Percentiles rank a stretch among this genome's conserved stretches.
Conservation (phyloP, 2,329 filamentous ascomycete genomes). For the Neofusicoccum ribis region DNA sequence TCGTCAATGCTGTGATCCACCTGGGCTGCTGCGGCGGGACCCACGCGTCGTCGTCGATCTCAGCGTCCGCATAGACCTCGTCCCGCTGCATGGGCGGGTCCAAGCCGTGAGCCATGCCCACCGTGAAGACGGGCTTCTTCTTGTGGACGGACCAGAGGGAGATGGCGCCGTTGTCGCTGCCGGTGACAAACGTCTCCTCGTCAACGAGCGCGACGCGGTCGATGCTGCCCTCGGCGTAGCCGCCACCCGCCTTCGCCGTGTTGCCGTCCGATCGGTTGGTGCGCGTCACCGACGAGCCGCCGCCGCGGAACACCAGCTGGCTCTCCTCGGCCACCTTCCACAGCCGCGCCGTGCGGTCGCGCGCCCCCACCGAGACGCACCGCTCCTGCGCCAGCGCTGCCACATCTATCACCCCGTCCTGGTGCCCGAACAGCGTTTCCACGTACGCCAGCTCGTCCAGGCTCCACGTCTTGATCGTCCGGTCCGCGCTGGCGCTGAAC, state of each 20-base stretch:
- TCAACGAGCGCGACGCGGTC: conserved; percentile 90
- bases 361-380: conserved; percentile 84
- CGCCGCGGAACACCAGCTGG: conserved; percentile 91
- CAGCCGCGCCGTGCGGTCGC: conserved; percentile 85
- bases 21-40: conserved; percentile 62
- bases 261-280: conserved; percentile 38
- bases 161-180: conserved; percentile 85
- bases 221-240: conserved; percentile 75
- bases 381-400: conserved; percentile 77
- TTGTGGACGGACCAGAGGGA: conserved; percentile 87
- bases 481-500: conserved; percentile 86
- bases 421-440: conserved; percentile 94
- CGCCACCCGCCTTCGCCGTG: conserved; percentile 31
- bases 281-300: conserved; percentile 51
- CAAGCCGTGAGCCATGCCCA: conserved; percentile 80
- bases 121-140: conserved; percentile 87
- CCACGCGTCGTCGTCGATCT: conserved; percentile 53
- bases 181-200: conserved; percentile 86
- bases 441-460: conserved; percentile 90
- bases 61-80: conserved; percentile 70
- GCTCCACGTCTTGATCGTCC: conserved; percentile 94
- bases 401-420: conserved; percentile 84
- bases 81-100: conserved; percentile 69
- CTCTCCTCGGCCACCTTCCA: conserved; percentile 98
- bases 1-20: conserved; percentile 86